Base-by-base conservation (phyloP, 176 grass and related monocot genomes). In the Eleusine indica region DNA sequence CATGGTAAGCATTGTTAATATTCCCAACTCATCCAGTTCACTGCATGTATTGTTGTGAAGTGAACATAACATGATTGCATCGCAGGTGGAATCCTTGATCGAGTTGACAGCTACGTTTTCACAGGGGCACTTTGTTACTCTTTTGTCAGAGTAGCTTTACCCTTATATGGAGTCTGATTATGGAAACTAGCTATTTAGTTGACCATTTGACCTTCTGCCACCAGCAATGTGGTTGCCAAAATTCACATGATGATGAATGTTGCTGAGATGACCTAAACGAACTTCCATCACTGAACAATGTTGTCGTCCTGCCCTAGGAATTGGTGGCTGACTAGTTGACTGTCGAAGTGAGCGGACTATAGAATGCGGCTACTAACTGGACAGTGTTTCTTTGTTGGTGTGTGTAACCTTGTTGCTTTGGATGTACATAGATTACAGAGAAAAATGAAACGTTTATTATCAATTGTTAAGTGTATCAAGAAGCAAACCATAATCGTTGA, bases 81-180 rank as follows among this genome's bases (percentile, higher is more conserved):
- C 89, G 85, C 90, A 99, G 93, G 97, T 87, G 93, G 97, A 16
- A 96, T 99, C 71, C 93, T 99, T 79, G 97, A 99, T 73, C 92
- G 97, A 85, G 84, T 94, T 66, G 97, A 99, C 85, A 99, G 97
- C 86, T 96, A 99, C 39, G 93, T 96, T 60, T 99, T 99, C 91
- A 92, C 97, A 3, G 97, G 97, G 64, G 97, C 97, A 22, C 87
- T 99, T 58, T 90, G 97, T 87, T 96, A 99, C 88, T 99, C 93
- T 7, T 99, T 99, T 86, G 78, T 96, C 54, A 96, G 91, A 85
- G 91, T 99, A 37, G 89, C 66, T 38, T 47, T 96, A 63, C 96
- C 89, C 44, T 69, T 96, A 11, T 96, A 88, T 21, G 97, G 93
- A 18, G 77, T 94, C 70, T 99, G 74, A 96, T 61, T 87, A 74